Evolutionary conservation across 805 yeast genomes (phyloP).

Genomic region (Candida ovalis): DNA sequence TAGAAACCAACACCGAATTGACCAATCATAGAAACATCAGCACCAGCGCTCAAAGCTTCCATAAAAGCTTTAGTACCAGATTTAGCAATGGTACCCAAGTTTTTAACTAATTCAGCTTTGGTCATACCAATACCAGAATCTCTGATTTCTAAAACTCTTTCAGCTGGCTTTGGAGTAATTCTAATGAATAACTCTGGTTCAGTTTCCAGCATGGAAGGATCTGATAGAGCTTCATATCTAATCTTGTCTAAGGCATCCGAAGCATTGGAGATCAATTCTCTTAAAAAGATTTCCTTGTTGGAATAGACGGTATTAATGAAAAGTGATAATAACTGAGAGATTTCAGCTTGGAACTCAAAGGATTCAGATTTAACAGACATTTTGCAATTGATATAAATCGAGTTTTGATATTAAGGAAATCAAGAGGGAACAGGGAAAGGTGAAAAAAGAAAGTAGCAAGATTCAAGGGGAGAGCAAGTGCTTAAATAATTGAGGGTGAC

Average conservation of each 20-base stretch:
- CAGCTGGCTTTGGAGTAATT: constrained; percentile 94
- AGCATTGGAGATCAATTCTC: constrained; percentile 98
- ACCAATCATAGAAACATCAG: constrained; percentile 99
- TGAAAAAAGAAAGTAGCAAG: too few species aligned
- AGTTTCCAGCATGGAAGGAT: constrained; percentile 85
- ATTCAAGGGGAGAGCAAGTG: background rate
- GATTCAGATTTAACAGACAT: constrained; percentile 56
- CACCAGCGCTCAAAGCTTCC: constrained; percentile 99
- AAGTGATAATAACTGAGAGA: constrained; percentile 99
- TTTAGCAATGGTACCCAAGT: constrained; percentile 99
- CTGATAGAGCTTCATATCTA: constrained; percentile 93
- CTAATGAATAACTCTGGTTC: constrained; percentile 97
- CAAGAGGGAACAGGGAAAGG: background rate
- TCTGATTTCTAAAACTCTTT: constrained; percentile 91
- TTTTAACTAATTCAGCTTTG: constrained; percentile 97
- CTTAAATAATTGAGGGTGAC: background rate
- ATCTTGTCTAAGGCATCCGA: constrained; percentile 99
- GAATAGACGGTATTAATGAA: constrained; percentile 99
- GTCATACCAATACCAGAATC: constrained; percentile 99
- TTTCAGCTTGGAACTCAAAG: constrained; percentile 99
- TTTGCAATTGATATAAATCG: background rate
- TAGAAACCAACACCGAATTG: constrained; percentile 99
- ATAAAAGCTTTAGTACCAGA: constrained; percentile 99
- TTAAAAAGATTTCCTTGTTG: constrained; percentile 97
- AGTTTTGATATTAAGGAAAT: background rate